Percentiles rank a stretch among this genome's conserved stretches.
Conservation (phyloP, 768 basidiomycete genomes). For the Inosperma sp. region DNA sequence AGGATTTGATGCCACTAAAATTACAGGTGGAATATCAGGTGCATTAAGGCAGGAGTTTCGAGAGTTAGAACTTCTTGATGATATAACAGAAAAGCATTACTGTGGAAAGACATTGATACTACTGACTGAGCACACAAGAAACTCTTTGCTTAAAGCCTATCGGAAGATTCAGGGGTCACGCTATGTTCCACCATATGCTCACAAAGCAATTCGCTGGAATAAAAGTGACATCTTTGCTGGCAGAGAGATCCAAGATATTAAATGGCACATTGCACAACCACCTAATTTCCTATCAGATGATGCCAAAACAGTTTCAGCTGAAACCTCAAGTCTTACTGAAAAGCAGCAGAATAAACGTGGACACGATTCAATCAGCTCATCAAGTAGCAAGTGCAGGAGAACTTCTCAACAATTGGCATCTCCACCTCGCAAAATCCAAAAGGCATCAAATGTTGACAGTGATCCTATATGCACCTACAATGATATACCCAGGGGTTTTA, state of each 20-base stretch:
- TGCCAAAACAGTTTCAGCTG: too few species aligned
- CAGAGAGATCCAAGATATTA: slow-evolving; percentile 1
- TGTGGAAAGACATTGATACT: slow-evolving; percentile 12
- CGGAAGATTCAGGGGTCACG: slow-evolving; percentile 15
- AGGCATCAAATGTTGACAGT: background rate
- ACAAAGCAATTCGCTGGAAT: slow-evolving; percentile 18
- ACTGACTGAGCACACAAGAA: slow-evolving; percentile 17
- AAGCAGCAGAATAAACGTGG: background rate
- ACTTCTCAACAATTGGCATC: background rate
- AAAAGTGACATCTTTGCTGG: slow-evolving; percentile 15
- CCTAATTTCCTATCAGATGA: too few species aligned
- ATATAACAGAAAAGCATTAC: slow-evolving; percentile 27
- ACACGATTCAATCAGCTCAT: too few species aligned
- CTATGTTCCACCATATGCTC: slow-evolving; percentile 19
- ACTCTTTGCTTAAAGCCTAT: slow-evolving; percentile 21
- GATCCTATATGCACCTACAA: background rate
- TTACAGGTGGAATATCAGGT: slow-evolving; percentile 24
- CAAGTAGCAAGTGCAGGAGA: too few species aligned
- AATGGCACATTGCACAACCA: slow-evolving; percentile 3
- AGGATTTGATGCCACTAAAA: slow-evolving; percentile 20
- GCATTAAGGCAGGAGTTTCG: slow-evolving; percentile 31
- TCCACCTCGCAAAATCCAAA: background rate
- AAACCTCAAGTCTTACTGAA: too few species aligned
- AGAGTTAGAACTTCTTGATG: slow-evolving; percentile 33
- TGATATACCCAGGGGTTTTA: slow-evolving; percentile 7